A percentile compares a stretch with the other conserved stretches of the same genome.
Conservation (phyloP, 2,329 filamentous ascomycete species). For the Fusarium proliferatum region DNA sequence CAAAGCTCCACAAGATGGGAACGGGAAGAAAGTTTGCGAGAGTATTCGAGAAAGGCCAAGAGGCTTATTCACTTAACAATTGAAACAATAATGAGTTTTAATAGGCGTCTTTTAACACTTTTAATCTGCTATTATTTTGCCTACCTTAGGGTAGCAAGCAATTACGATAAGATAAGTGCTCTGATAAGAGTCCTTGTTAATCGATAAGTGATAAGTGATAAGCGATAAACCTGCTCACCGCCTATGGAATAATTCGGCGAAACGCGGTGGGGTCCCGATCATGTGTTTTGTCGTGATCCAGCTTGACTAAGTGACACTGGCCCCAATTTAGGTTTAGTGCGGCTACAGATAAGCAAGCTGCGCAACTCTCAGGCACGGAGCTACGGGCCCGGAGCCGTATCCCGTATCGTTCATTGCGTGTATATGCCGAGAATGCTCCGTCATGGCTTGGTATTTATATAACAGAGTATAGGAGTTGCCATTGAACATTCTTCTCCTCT, state of each 20-base stretch:
- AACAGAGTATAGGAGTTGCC: rapidly evolving
- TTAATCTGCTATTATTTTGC: not conserved
- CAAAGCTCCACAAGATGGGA: too few relatives aligned
- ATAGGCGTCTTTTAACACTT: not conserved
- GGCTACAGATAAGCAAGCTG: not conserved
- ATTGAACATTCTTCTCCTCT: rapidly evolving
- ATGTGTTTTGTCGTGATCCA: slow-evolving; percentile 7
- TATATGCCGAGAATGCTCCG: slow-evolving; percentile 10
- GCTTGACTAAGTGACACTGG: not conserved
- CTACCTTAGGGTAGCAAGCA: too few relatives aligned
- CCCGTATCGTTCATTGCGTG: not conserved
- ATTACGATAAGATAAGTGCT: too few relatives aligned
- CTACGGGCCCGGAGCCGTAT: slow-evolving; percentile 13
- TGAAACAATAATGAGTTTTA: too few relatives aligned
- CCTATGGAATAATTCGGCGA: not conserved
- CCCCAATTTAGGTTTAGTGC: rapidly evolving
- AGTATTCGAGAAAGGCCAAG: too few relatives aligned
- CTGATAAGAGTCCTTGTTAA: too few relatives aligned
- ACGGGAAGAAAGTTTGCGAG: too few relatives aligned
- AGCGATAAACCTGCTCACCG: not conserved
- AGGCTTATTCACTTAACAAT: rapidly evolving
- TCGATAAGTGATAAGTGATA: not conserved
- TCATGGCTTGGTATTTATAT: not conserved
- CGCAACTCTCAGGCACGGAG: not conserved
- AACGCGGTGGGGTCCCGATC: slow-evolving; percentile 6